Evolutionary conservation across 2,329 filamentous ascomycete genomes (phyloP), one percentile per base, ranked within the genome.

Genomic region (Xenosphaeropsis pyriputrescens): DNA sequence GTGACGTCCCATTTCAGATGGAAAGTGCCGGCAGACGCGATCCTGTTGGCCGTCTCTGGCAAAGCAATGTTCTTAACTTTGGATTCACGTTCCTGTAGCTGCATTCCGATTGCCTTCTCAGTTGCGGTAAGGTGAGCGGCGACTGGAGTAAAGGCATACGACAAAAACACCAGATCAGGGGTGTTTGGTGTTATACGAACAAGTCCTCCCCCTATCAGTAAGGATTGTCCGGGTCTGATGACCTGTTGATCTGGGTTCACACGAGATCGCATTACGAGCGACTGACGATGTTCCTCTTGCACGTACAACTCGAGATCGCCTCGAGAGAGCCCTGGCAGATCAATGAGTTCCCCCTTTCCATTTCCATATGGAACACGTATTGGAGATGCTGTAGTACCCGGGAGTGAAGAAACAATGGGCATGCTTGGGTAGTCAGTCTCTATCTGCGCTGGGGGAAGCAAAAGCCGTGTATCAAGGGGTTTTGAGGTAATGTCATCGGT

Each of bases 361-460:
- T 75, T 75, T 34, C 88, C 88, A 53, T 91, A 98, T 1, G 86
- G 85, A 14, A 96, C 75, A 18, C 91, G 79, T 47, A 98, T 96
- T 0, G 91, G 91, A 0, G 86, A 93, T 2, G 88, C 91, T 1
- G 91, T 98, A 0, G 91, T 98, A 8, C 93, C 91, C 0, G 91
- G 85, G 2, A 95, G 67, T 4, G 83, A 72, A 1, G 86, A 94
- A 2, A 94, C 81, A 9, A 93, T 61, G 1, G 89, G 89, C 71
- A 96, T 88, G 13, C 75, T 64, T 5, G 89, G 89, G 50, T 79
- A 96, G 36, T 79, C 68, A 2, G 72, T 75, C 50, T 86, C 85
- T 4, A 66, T 62, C 43, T 79, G 84, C 0, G 75, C 65, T 2
- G 88, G 86, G 0, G 89, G 89, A 0, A 96, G 70, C 22, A 94